Evolutionary conservation across 495 filamentous ascomycete species (phyloP).

Genomic region (Hyaloscypha finlandica): DNA sequence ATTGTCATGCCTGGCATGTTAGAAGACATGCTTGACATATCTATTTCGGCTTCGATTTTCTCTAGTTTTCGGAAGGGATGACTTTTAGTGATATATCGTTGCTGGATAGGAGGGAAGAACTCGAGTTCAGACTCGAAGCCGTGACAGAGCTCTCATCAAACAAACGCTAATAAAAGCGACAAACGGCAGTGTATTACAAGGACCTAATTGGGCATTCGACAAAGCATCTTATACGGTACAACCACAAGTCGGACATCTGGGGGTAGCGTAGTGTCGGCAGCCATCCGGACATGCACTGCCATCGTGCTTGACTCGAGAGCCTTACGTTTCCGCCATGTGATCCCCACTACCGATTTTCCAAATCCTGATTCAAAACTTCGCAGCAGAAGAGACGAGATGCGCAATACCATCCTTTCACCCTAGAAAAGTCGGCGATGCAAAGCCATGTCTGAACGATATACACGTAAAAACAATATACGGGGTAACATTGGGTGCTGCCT

Average conservation of each 20-base stretch:
- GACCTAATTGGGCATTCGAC: background rate
- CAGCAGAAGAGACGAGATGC: background rate
- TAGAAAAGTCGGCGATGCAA: background rate
- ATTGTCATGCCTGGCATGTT: constrained; percentile 6
- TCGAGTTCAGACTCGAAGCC: background rate
- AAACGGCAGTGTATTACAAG: background rate
- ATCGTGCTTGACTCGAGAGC: background rate
- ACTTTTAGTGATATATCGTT: no score
- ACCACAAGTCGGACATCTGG: background rate
- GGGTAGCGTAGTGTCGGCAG: background rate
- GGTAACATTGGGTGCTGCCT: background rate
- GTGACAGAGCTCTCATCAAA: no score
- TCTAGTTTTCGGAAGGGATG: background rate
- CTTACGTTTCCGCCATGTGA: background rate
- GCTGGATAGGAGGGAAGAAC: background rate
- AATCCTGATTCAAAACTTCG: background rate
- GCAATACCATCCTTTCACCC: background rate
- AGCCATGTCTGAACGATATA: background rate
- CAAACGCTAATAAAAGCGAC: no score
- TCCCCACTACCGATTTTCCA: background rate
- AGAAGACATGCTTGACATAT: constrained; percentile 8
- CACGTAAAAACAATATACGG: background rate
- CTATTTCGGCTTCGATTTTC: background rate
- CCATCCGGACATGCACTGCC: background rate
- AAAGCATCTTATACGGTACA: background rate